Base-by-base conservation (phyloP, 2,329 filamentous ascomycete genomes). In the Cercospora berteroae region DNA sequence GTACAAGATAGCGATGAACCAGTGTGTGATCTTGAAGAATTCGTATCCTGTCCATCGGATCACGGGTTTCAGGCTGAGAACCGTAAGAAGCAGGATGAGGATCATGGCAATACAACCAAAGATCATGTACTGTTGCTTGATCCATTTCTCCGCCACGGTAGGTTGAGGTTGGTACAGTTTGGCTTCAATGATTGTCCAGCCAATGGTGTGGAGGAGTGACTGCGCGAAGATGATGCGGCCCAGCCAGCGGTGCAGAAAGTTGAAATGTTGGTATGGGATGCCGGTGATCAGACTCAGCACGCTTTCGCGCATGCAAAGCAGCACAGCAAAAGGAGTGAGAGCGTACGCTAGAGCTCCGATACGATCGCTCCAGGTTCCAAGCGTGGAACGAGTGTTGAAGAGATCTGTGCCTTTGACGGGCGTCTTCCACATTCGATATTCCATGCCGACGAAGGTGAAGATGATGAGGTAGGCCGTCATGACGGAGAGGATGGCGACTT, bases 191-290 rank as follows among this genome's bases (percentile, higher is more conserved):
- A 93, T 75, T 27, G 84, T 86, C 90, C 90, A 93, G 63, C 83
- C 85, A 27, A 93, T 83, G 1, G 90, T 92, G 76, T 94, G 91
- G 1, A 93, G 77, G 9, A 83, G 79, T 2, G 87, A 85, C 75
- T 93, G 90, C 0, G 87, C 76, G 63, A 91, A 86, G 70, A 94
- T 92, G 73, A 93, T 83, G 69, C 90, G 89, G 6, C 91, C 90
- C 0, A 89, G 80, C 90, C 90, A 93, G 33, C 90, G 88, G 77
- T 93, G 90, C 20, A 93, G 80, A 10, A 93, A 93, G 78, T 90
- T 89, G 83, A 93, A 92, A 73, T 86, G 87, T 72, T 93, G 90
- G 55, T 75, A 92, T 0, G 91, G 90, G 0, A 93, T 82, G 1
- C 91, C 90, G 0, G 90, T 93, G 59, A 92, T 77, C 13, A 90